Percentiles rank a stretch among this genome's conserved stretches.
Conservation (phyloP, 2,329 filamentous ascomycete genomes). For the Penicillium frequentans region DNA sequence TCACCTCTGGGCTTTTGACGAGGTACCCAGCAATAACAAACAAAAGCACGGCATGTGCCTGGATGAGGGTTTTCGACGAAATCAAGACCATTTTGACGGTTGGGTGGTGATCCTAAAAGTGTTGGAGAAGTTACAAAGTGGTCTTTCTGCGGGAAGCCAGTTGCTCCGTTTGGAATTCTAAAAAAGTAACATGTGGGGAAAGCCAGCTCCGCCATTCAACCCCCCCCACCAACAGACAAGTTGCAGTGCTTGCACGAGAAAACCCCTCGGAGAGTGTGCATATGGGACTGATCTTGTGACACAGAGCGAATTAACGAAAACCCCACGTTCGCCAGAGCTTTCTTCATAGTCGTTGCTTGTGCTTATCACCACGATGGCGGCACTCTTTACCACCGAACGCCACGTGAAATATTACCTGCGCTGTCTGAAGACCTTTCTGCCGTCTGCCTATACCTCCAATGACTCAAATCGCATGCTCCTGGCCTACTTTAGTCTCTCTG, state of each 20-base stretch:
- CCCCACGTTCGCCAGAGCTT: not conserved
- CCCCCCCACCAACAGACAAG: not conserved
- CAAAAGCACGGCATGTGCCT: slow-evolving; percentile 79
- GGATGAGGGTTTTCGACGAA: slow-evolving; percentile 77
- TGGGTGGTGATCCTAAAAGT: not conserved
- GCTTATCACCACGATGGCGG: slow-evolving; percentile 17
- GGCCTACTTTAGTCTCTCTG: slow-evolving; percentile 84
- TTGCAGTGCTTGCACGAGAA: not conserved
- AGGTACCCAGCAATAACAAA: slow-evolving; percentile 82
- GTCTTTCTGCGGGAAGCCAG: slow-evolving; percentile 1
- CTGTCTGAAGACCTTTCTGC: slow-evolving; percentile 79
- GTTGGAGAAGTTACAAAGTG: slow-evolving; percentile 3
- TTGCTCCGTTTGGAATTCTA: slow-evolving; percentile 8
- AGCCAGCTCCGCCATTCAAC: slow-evolving; percentile 1
- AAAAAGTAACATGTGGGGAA: slow-evolving; percentile 25
- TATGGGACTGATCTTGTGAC: not conserved
- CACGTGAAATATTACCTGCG: slow-evolving; percentile 93
- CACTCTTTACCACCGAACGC: slow-evolving; percentile 50
- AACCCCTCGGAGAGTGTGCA: not conserved
- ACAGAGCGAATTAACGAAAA: not conserved
- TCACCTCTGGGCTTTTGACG: slow-evolving; percentile 67
- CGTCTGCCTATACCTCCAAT: slow-evolving; percentile 78
- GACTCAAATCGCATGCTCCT: slow-evolving; percentile 90
- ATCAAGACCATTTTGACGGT: slow-evolving; percentile 70
- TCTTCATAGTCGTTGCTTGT: not conserved